Evolutionary conservation across 495 filamentous ascomycete genomes (phyloP), one percentile per base, ranked within the genome.

Genomic region (Penicillium taxi): DNA sequence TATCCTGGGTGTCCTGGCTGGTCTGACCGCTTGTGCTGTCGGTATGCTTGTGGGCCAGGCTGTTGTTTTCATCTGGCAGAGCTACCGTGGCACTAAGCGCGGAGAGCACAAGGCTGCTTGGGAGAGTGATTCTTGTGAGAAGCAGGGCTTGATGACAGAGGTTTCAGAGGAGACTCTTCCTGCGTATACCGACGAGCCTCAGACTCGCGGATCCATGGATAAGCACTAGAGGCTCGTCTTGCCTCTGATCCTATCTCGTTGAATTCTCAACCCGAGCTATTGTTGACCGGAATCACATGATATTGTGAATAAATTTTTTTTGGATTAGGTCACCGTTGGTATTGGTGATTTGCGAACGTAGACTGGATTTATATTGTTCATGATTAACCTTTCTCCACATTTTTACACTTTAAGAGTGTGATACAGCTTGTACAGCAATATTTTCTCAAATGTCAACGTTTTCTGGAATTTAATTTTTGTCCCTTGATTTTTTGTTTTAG

Each of bases 11-110:
- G 60, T 73, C 26, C 41, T 69, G 18, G 69, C 69, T 28, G 71
- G 71, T 26, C 47, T 75, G 38, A 56, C 61, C 4, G 70, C 71
- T 25, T 67, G 66, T 36, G 67, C 65, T n/a, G 48, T 75, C 21
- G 71, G 71, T 31, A 75, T 73, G 70, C 45, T 73, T 23, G 59
- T 73, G 12, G 71, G 70, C 26, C 69, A 75, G 52, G 38, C 59
- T 11, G 56, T 69, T 20, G 56, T 73, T 15, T 73, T 66, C 54
- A 18, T 73, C 32, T 75, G 71, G 71, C 58, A 59, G 32, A 64
- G 66, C 26, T 62, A 60, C 48, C 62, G 65, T 39, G 61, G 57
- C 27, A 42, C 49, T 35, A 44, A 49, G 21, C 31, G 45, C 13
- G 41, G 56, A 32, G 53, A 56, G 24, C 51, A 59, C 24, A 45